Base-by-base conservation (phyloP, 1,139 yeast genomes). In the Diutina mesorugosa region DNA sequence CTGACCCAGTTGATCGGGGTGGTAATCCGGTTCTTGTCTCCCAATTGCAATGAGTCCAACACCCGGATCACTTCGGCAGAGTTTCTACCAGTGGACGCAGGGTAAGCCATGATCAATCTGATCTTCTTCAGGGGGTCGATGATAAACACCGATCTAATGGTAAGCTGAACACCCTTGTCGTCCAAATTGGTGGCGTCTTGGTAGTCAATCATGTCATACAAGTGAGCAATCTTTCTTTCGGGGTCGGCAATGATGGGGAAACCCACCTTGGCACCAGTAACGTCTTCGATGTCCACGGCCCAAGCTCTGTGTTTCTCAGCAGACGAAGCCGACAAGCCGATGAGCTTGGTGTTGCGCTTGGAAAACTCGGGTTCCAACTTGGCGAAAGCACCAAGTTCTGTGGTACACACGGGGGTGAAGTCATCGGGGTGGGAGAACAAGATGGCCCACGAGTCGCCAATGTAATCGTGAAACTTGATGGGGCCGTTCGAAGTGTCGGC, bases 381-480 rank as follows among this genome's bases (percentile, higher is more conserved):
- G 65, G 93, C 90, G 65, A 88, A 87, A 10, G 95, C 95, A 61
- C 95, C 95, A 62, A 88, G 78, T 74, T 88, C 96, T 59, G 95
- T 88, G 63, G 95, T 88, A 74, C 96, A 88, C 56, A 88, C 93
- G 57, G 95, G 95, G 55, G 96, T 88, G 76, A 84, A 87, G 67
- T 87, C 95, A 67, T 84, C 95, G 60, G 96, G 95, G 72, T 88
- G 95, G 48, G 91, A 84, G 74, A 88, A 88, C 64, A 88, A 78
- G 58, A 88, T 81, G 58, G 81, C 85, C 95, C 96, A 88, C 59
- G 80, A 72, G 70, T 83, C 82, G 54, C 89, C 90, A 60, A 85
- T 77, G 74, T 75, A 88, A 62, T 86, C 84, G 73, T 88, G 87
- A 79, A 88, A 87, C 64, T 79, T 81, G 65, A 88, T 81, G 60